Conservation (phyloP, 2,329 filamentous ascomycete genomes). For the Aspergillus aculeatus region DNA sequence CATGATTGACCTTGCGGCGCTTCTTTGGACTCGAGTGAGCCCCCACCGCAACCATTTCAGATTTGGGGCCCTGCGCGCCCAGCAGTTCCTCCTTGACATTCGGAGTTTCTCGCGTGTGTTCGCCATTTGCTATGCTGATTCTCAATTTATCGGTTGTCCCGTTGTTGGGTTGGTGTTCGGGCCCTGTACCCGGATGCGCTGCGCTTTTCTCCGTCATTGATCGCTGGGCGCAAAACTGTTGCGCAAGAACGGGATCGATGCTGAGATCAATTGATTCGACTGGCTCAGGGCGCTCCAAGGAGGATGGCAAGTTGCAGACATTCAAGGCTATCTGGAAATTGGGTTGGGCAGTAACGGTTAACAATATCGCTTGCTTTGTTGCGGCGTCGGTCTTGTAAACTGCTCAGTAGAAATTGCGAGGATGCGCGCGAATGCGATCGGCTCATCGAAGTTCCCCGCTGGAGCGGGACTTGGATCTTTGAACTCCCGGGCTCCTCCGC, state of each 20-base stretch:
- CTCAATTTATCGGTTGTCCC: constrained; percentile 25
- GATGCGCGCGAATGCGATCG: constrained; percentile 19
- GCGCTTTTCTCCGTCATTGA: constrained; percentile 34
- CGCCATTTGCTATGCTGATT: constrained; percentile 18
- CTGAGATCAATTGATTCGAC: constrained; percentile 15
- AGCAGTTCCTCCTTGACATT: constrained; percentile 29
- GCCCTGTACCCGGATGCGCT: constrained; percentile 23
- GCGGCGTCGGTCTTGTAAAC: constrained; percentile 14
- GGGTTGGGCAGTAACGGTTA: neutral
- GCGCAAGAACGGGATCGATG: constrained; percentile 22
- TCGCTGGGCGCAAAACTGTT: constrained; percentile 23
- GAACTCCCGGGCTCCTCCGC: constrained; percentile 25
- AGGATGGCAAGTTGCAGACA: constrained; percentile 18
- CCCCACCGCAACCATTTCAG: constrained; percentile 34
- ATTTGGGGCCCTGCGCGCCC: constrained; percentile 31
- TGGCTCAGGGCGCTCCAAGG: constrained; percentile 9
- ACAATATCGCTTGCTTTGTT: constrained; percentile 4
- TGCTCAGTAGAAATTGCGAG: constrained; percentile 4
- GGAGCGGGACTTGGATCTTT: constrained; percentile 18
- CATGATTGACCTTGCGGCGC: constrained; percentile 85
- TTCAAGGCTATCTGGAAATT: constrained; percentile 8
- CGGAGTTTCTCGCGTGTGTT: constrained; percentile 28
- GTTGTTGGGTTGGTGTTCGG: constrained; percentile 30
- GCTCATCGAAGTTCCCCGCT: constrained; percentile 20
- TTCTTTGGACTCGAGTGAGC: constrained; percentile 66